phyloP scores from a whole-genome alignment of 257 asterid species.

The Solanum rostratum region DNA sequence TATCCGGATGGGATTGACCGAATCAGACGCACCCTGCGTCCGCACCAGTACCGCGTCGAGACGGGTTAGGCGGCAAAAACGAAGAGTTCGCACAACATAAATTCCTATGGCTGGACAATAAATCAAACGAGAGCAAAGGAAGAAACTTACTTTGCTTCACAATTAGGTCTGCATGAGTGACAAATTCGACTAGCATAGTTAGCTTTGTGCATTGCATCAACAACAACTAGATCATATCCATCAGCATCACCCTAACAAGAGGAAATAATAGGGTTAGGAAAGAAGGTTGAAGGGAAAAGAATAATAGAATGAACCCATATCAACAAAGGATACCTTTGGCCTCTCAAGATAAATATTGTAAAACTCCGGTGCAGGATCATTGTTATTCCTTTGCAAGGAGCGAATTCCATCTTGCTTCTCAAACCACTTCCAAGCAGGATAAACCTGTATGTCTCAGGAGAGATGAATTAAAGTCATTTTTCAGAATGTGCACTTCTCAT shows the following conservation, averaged over 20 bases:
- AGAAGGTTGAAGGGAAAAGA: not conserved
- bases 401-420: slow-evolving; percentile 99
- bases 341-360: slow-evolving; percentile 95
- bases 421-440: slow-evolving; percentile 99
- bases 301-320: not conserved
- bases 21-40: too few species aligned
- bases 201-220: slow-evolving; percentile 99
- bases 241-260: slow-evolving; percentile 93
- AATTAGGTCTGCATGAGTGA: slow-evolving; percentile 96
- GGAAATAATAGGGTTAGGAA: slow-evolving; percentile 7
- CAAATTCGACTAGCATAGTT: slow-evolving; percentile 98
- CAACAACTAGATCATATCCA: slow-evolving; percentile 95
- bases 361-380: slow-evolving; percentile 96
- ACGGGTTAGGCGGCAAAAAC: too few species aligned
- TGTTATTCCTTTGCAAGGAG: slow-evolving; percentile 78
- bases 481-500: not conserved
- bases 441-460: slow-evolving; percentile 40
- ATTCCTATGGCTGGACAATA: not conserved
- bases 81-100: too few species aligned
- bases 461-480: not conserved
- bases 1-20: too few species aligned
- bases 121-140: not conserved
- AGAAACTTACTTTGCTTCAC: slow-evolving; percentile 89
- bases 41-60: too few species aligned
- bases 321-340: slow-evolving; percentile 66